These are phyloP conservation scores for Angomonas ambiguus DNA, from an alignment of 208 protist genomes.

Conservation along the genomic window DNA sequence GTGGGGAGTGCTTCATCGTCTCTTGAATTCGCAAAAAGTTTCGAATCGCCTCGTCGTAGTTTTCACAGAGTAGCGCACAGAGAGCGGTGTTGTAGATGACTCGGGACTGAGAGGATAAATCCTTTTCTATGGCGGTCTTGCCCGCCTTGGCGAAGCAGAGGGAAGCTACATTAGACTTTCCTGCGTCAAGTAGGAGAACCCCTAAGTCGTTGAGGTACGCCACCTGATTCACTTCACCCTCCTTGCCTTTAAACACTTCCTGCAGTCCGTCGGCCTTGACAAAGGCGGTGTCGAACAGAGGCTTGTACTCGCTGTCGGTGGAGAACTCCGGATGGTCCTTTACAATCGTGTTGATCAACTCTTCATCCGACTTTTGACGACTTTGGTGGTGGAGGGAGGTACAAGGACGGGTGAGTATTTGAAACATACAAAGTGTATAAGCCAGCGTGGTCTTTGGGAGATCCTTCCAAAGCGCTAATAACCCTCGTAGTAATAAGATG, in stretches of 20 bases:
- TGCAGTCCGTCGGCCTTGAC: conserved; percentile 72
- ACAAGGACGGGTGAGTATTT: conserved; percentile 60
- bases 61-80: conserved; percentile 72
- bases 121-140: conserved; percentile 26
- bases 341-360: conserved; percentile 71
- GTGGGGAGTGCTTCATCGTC: conserved; percentile 59
- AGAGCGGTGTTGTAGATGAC: conserved; percentile 84
- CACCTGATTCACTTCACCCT: conserved; percentile 42
- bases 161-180: conserved; percentile 70
- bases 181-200: conserved; percentile 64
- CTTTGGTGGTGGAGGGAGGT: conserved; percentile 24
- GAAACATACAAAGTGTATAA: conserved; percentile 69
- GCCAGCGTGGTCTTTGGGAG: conserved; percentile 48
- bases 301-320: conserved; percentile 35
- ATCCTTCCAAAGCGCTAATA: conserved; percentile 53
- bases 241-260: conserved; percentile 47
- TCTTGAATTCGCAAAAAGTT: conserved; percentile 73
- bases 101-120: conserved; percentile 29
- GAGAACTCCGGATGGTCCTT: conserved; percentile 35
- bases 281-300: conserved; percentile 55
- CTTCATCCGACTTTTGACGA: conserved; percentile 67
- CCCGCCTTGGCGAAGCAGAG: conserved; percentile 84
- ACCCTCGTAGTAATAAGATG: conserved; percentile 53
- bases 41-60: conserved; percentile 67
- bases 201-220: conserved; percentile 88